A percentile compares a stretch with the other conserved stretches of the same genome.
Evolutionary conservation across 352 stramenopile genomes (phyloP).

Genomic region (Globisporangium rhizosaccharum): DNA sequence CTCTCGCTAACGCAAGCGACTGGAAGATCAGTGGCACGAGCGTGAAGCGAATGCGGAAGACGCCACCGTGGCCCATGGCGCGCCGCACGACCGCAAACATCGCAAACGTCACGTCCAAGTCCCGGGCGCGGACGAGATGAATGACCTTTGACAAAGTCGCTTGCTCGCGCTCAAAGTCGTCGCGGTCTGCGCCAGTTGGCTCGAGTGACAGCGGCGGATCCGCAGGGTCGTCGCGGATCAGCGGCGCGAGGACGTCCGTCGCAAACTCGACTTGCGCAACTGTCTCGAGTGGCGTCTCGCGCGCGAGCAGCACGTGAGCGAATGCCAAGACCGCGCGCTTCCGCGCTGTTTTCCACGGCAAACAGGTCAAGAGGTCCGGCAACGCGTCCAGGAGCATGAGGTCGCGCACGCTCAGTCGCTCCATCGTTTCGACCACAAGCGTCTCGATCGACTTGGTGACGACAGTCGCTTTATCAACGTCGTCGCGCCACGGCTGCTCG

Average conservation of each 20-base stretch:
- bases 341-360: slow-evolving; percentile 51
- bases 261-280: slow-evolving; percentile 49
- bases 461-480: slow-evolving; percentile 4
- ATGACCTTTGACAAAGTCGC: slow-evolving; percentile 90
- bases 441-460: slow-evolving; percentile 15
- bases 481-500: slow-evolving; percentile 6
- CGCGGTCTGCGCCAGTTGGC: slow-evolving; percentile 14
- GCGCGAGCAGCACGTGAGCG: slow-evolving; percentile 37
- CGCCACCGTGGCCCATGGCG: slow-evolving; percentile 78
- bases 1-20: slow-evolving; percentile 77
- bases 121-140: slow-evolving; percentile 88
- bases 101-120: slow-evolving; percentile 47
- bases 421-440: slow-evolving; percentile 11
- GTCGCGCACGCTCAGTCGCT: slow-evolving; percentile 26
- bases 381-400: slow-evolving; percentile 34
- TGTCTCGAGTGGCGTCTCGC: slow-evolving; percentile 26
- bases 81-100: slow-evolving; percentile 65
- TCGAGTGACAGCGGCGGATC: slow-evolving; percentile 22
- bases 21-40: slow-evolving; percentile 92
- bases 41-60: slow-evolving; percentile 87
- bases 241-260: slow-evolving; percentile 78
- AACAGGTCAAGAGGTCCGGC: slow-evolving; percentile 27
- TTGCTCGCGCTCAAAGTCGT: slow-evolving; percentile 86
- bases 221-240: slow-evolving; percentile 83
- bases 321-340: slow-evolving; percentile 50